Evolutionary conservation across 345 rosid genomes (phyloP), one percentile per base, ranked within the genome.

Genomic region (Acer negundo): DNA sequence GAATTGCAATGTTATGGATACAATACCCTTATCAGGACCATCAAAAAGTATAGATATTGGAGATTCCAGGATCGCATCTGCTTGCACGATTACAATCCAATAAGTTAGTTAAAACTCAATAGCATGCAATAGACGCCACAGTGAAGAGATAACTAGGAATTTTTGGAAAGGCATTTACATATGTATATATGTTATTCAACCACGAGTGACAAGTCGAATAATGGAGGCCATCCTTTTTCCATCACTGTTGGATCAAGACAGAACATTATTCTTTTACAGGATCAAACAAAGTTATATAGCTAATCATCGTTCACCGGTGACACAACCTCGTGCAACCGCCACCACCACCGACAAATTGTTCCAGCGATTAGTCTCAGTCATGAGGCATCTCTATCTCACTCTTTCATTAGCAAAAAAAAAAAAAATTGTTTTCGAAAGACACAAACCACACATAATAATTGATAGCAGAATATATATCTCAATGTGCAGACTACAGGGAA

Each of bases 101-200:
- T 58, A 0, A 58, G 19, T 35, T 35, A 35, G 38, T 35, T 35
- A 4, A 31, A 35, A 35, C 38, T 35, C 5, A 35, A 35, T 35
- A 35, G 38, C 38, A 4, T 4, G 38, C 38, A 35, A 35, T 20
- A 58, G 24, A 58, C 5, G 67, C 58, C 16, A 63, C 77, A 74
- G 77, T 74, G 22, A 26, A n/a, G 9, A 11, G 77, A 74, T 74
- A 63, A 74, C 69, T 24, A 26, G 26, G 77, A 63, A 74, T 47
- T 55, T 74, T 8, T 11, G 26, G 31, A 19, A 17, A 38, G 51
- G 70, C 55, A 1, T 58, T 6, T 20, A 13, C 23, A n/a, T 17
- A 22, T 49, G 13, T 49, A 49, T 15, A 49, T 9, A 42, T 42
- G 46, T 42, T 58, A 22, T 58, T 58, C 62, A 40, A n/a, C 47